Conservation (phyloP, 768 basidiomycete species). For the Trametes punicea region DNA sequence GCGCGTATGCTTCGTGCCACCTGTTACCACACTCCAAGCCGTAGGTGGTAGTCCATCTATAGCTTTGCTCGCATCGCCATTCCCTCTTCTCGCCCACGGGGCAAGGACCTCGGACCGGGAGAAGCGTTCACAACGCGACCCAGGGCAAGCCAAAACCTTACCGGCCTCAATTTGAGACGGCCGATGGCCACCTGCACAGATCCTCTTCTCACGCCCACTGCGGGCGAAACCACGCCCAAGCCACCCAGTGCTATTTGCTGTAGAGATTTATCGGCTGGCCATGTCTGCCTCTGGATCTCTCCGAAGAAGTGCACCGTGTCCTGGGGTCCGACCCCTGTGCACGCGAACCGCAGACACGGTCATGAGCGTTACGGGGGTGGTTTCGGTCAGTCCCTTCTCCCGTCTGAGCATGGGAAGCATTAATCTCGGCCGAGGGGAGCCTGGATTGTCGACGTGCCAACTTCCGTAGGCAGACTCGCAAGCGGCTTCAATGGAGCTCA, state of each 20-base stretch:
- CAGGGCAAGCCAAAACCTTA: slow-evolving; percentile 11
- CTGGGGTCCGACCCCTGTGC: too few relatives aligned
- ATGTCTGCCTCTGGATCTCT: background rate
- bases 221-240: background rate
- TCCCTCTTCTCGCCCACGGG: too few relatives aligned
- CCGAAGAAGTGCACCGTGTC: background rate
- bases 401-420: background rate
- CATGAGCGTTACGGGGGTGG: background rate
- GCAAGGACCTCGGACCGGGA: background rate
- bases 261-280: background rate
- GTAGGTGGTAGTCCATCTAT: too few relatives aligned
- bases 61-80: too few relatives aligned
- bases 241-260: background rate
- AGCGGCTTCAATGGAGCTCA: background rate
- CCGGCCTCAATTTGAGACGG: background rate
- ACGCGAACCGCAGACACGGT: background rate
- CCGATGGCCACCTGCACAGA: background rate
- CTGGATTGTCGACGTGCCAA: slow-evolving; percentile 2
- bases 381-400: background rate
- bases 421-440: background rate
- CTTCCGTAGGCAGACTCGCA: too few relatives aligned
- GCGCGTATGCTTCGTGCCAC: too few relatives aligned
- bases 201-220: background rate
- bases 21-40: too few relatives aligned
- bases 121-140: background rate